These are phyloP conservation scores for Ormosia semicastrata DNA, from an alignment of 306 rosid genomes.

Conservation along the genomic window DNA sequence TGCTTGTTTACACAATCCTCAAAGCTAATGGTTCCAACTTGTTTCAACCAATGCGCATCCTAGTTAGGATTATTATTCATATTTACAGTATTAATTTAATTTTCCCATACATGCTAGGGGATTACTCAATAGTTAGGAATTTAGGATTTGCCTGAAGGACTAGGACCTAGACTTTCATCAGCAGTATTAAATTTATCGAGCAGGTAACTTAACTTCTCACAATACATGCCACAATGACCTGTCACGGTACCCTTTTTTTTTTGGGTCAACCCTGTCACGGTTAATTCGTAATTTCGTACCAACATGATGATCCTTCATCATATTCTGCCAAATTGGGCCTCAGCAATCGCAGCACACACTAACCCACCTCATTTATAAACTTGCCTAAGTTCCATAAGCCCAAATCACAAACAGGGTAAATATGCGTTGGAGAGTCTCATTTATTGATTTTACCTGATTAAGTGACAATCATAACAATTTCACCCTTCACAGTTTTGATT, in stretches of 20 bases:
- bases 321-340: background rate
- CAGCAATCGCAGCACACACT: background rate
- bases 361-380: background rate
- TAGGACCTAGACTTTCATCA: no score
- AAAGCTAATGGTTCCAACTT: slow-evolving; percentile 47
- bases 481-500: background rate
- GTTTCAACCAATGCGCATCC: slow-evolving; percentile 34
- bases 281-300: no score
- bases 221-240: no score
- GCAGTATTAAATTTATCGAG: no score
- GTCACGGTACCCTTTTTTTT: no score
- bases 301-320: no score
- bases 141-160: no score
- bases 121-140: no score
- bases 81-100: no score
- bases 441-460: background rate
- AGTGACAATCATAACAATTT: background rate
- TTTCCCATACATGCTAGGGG: no score
- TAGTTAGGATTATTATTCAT: background rate
- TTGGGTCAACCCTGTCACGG: no score
- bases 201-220: no score
- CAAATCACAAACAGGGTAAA: background rate
- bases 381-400: background rate
- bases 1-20: slow-evolving; percentile 40
- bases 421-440: background rate